Conservation (phyloP, 1,284 basidiomycete genomes). For the Ustilago esculenta region DNA sequence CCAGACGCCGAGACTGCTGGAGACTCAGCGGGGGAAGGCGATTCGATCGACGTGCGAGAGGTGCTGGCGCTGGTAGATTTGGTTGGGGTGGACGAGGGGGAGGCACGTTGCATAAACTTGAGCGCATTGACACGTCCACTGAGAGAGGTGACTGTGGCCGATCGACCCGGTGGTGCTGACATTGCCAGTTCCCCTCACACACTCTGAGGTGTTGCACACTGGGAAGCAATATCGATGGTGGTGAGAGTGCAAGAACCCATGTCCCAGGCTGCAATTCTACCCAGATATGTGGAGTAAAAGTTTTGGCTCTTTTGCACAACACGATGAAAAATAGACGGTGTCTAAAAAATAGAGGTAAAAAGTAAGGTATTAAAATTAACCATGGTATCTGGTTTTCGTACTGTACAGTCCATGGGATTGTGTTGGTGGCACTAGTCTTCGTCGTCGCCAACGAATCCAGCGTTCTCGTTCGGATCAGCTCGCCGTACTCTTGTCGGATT, state of each 20-base stretch:
- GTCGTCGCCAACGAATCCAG: conserved; percentile 30
- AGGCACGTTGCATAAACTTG: conserved; percentile 52
- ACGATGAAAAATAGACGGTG: too few species aligned
- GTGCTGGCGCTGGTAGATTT: not conserved
- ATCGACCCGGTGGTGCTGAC: conserved; percentile 38
- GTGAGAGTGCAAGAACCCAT: not conserved
- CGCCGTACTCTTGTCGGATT: conserved; percentile 34
- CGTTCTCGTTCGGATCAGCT: conserved; percentile 32
- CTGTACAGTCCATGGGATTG: too few species aligned
- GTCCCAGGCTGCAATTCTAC: too few species aligned
- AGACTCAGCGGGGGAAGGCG: conserved; percentile 1
- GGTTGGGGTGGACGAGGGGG: conserved; percentile 5
- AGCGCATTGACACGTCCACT: conserved; percentile 48
- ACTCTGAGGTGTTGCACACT: too few species aligned
- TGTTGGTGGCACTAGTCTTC: too few species aligned
- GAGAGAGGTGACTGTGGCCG: conserved; percentile 38
- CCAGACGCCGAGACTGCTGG: not conserved
- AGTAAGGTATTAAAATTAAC: not conserved
- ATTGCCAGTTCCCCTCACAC: not conserved
- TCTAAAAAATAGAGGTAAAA: not conserved
- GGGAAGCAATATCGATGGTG: too few species aligned
- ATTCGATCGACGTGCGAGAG: not conserved
- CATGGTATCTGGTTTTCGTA: not conserved
- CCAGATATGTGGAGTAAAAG: too few species aligned
- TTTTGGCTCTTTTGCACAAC: too few species aligned